Percentiles rank a stretch among this genome's conserved stretches.
phyloP scores from a whole-genome alignment of 495 filamentous ascomycete species.

The Coniosporium apollinis region DNA sequence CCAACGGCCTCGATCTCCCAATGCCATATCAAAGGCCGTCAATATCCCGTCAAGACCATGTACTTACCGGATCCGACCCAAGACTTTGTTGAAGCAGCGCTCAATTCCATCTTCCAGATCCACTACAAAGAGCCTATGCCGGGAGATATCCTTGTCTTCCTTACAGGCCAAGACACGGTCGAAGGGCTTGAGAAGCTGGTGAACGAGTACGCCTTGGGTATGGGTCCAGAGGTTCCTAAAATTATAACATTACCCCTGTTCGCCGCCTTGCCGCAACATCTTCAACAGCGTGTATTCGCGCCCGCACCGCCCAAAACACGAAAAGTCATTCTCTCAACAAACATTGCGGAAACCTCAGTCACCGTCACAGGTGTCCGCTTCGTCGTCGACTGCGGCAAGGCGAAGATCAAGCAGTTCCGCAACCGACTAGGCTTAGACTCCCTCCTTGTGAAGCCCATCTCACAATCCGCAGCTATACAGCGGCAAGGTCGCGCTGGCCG shows the following conservation, averaged over 20 bases:
- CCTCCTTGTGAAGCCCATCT: constrained; percentile 77
- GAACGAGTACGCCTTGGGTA: constrained; percentile 54
- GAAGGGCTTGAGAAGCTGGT: constrained; percentile 65
- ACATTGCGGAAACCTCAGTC: constrained; percentile 95
- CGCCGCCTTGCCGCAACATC: constrained; percentile 53
- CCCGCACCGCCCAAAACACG: constrained; percentile 58
- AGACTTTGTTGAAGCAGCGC: constrained; percentile 67
- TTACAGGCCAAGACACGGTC: constrained; percentile 88
- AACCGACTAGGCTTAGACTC: constrained; percentile 76
- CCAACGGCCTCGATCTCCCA: constrained; percentile 24
- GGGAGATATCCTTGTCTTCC: constrained; percentile 84
- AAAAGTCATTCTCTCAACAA: constrained; percentile 85
- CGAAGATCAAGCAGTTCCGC: constrained; percentile 85
- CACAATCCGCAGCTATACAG: constrained; percentile 85
- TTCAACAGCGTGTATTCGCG: constrained; percentile 73
- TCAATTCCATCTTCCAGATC: constrained; percentile 76
- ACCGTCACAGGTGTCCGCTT: constrained; percentile 85
- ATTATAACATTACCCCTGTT: constrained; percentile 55
- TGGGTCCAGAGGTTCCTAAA: constrained; percentile 61
- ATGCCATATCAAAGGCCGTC: constrained; percentile 72
- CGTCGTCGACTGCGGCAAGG: constrained; percentile 87
- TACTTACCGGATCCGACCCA: constrained; percentile 62
- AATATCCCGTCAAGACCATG: constrained; percentile 66
- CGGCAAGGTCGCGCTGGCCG: constrained; percentile 82
- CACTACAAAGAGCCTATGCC: constrained; percentile 77